Base-by-base conservation (phyloP, 108 stramenopile species). In the Heterococcus sp. region DNA sequence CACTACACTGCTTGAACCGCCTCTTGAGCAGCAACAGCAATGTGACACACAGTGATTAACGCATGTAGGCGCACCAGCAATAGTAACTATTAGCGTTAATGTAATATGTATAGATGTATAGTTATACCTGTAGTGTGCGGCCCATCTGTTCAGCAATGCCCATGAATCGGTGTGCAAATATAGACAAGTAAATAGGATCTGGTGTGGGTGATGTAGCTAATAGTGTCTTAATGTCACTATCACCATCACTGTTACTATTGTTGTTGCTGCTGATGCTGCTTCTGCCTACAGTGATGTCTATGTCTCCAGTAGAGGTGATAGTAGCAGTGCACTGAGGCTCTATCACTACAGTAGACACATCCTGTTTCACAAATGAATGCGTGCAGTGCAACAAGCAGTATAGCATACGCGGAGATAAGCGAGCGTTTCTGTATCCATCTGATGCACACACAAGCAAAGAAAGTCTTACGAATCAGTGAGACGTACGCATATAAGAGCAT, bases 71-170 rank as follows among this genome's bases (percentile, higher is more conserved):
- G n/a, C n/a, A n/a, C n/a, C n/a, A n/a, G n/a, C n/a, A n/a, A n/a
- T n/a, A n/a, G n/a, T n/a, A n/a, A n/a, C n/a, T n/a, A n/a, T n/a
- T n/a, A n/a, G n/a, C n/a, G n/a, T n/a, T 2, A 31, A 27, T 31
- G 27, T 32, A 3, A 35, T 26, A 2, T 26, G 21, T 27, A 26
- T 73, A 29, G 26, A 64, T 73, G 30, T 37, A 46, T 34, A 0
- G 21, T 21, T 2, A 31, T 37, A 69, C 76, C 73, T 95, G 94
- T 34, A 99, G 86, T 28, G 96, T 96, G 38, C 95, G 89, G 29
- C 98, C 98, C 96, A 97, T 97, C 89, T 97, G 96, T 84, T 99
- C 98, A 3, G 98, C 98, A 82, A 99, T 97, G 28, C 96, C 94
- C 98, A 99, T 99, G 90, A 98, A 99, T 29, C 78, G 82, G 75